Percentiles rank a stretch among this genome's conserved stretches.
Evolutionary conservation across 768 basidiomycete species (phyloP).

Genomic region (Suillus variegatus): DNA sequence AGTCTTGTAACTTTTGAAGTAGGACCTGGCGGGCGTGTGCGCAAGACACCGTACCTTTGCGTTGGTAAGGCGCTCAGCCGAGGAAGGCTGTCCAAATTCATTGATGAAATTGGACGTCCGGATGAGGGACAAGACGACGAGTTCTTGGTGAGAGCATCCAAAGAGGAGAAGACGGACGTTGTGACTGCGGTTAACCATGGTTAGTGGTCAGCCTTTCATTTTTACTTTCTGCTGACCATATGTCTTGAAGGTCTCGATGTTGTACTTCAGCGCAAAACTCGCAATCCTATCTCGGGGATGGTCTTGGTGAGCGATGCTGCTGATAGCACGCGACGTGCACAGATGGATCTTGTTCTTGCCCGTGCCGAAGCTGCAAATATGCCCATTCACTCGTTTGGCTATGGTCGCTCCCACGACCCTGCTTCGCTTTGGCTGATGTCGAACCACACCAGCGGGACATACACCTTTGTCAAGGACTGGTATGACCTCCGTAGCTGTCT

Average conservation of each 20-base stretch:
- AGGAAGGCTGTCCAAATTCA: constrained; percentile 70
- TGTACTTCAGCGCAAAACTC: constrained; percentile 89
- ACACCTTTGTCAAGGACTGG: constrained; percentile 98
- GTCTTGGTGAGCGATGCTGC: constrained; percentile 90
- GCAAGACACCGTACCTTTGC: constrained; percentile 92
- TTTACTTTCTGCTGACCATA: constrained; percentile 4
- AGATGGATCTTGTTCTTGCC: constrained; percentile 98
- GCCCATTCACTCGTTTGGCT: constrained; percentile 96
- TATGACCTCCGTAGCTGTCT: constrained; percentile 92
- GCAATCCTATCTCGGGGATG: constrained; percentile 90
- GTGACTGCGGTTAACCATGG: constrained; percentile 98
- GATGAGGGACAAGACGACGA: constrained; percentile 52
- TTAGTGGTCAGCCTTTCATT: constrained; percentile 27
- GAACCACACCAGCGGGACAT: constrained; percentile 95
- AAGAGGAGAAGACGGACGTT: constrained; percentile 95
- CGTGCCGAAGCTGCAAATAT: constrained; percentile 96
- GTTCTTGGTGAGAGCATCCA: constrained; percentile 68
- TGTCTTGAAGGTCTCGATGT: constrained; percentile 75
- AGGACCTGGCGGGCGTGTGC: constrained; percentile 75
- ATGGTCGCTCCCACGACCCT: constrained; percentile 95
- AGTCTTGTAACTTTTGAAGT: constrained; percentile 93
- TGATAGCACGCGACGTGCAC: constrained; percentile 89
- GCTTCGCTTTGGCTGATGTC: constrained; percentile 99
- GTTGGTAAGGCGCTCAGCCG: constrained; percentile 70
- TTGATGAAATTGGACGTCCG: constrained; percentile 64